Percentiles rank a stretch among this genome's conserved stretches.
Evolutionary conservation across 768 basidiomycete genomes (phyloP).

Genomic region (Lenzites betulinus): DNA sequence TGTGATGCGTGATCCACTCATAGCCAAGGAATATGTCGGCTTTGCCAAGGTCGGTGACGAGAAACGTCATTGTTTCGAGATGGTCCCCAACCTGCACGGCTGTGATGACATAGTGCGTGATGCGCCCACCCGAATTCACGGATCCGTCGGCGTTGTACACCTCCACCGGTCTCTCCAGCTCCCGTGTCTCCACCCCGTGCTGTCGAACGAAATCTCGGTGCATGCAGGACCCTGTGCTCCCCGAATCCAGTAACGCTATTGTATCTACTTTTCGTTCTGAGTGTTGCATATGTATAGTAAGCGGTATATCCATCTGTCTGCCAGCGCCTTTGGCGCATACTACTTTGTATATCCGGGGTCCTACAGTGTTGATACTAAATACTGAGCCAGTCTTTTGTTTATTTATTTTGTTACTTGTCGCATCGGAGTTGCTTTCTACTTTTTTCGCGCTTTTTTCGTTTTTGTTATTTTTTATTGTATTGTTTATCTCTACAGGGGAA

Average conservation of each 20-base stretch:
- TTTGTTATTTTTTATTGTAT: too few species aligned
- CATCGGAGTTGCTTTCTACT: conserved; percentile 1
- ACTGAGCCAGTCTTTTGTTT: too few species aligned
- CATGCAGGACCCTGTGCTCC: conserved; percentile 28
- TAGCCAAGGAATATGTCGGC: conserved; percentile 19
- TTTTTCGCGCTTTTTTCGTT: too few species aligned
- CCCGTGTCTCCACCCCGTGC: not conserved
- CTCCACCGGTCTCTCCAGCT: conserved; percentile 4
- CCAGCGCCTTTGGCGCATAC: conserved; percentile 10
- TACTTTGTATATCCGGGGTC: conserved; percentile 5
- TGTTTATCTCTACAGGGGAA: not conserved
- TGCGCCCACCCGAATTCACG: conserved; percentile 6
- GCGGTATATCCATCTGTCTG: conserved; percentile 15
- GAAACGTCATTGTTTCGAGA: conserved; percentile 6
- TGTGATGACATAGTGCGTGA: conserved; percentile 12
- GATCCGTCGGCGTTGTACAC: conserved; percentile 23
- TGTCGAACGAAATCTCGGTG: conserved; percentile 13
- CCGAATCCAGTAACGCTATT: conserved; percentile 25
- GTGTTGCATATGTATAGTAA: conserved; percentile 6
- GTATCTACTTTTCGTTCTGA: conserved; percentile 7
- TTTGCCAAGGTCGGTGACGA: conserved; percentile 16
- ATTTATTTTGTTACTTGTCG: conserved; percentile 4
- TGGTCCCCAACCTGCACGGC: conserved; percentile 10
- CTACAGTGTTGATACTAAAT: not conserved
- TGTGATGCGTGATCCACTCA: conserved; percentile 24